A percentile compares a stretch with the other conserved stretches of the same genome.
phyloP scores from a whole-genome alignment of 768 basidiomycete species.

The Leccinum uliginosum region DNA sequence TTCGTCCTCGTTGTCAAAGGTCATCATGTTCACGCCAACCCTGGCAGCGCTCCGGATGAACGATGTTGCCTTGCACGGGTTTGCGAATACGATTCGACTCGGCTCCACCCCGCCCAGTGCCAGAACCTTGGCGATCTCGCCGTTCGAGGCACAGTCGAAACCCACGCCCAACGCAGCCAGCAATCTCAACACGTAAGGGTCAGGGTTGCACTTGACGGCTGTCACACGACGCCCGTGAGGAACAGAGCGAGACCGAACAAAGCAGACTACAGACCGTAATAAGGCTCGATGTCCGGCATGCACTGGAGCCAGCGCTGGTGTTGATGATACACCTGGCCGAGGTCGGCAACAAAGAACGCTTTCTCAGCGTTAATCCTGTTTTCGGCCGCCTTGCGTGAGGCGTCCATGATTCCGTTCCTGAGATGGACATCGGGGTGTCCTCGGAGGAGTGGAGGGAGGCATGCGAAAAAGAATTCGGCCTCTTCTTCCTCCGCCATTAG shows the following conservation, averaged over 20 bases:
- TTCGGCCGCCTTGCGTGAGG: slow-evolving; percentile 46
- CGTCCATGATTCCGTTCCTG: slow-evolving; percentile 70
- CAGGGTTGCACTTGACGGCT: slow-evolving; percentile 99
- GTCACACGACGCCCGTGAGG: slow-evolving; percentile 21
- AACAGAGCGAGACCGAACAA: slow-evolving; percentile 20
- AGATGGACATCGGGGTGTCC: slow-evolving; percentile 75
- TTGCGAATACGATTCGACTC: slow-evolving; percentile 90
- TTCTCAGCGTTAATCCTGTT: slow-evolving; percentile 76
- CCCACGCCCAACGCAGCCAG: slow-evolving; percentile 87
- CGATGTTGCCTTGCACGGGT: slow-evolving; percentile 96
- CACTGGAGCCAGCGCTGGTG: slow-evolving; percentile 75
- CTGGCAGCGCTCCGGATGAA: slow-evolving; percentile 85
- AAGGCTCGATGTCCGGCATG: slow-evolving; percentile 86
- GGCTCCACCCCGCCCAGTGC: slow-evolving; percentile 70
- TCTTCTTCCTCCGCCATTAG: slow-evolving; percentile 31
- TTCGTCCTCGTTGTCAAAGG: slow-evolving; percentile 97
- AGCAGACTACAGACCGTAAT: slow-evolving; percentile 66
- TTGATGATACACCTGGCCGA: slow-evolving; percentile 81
- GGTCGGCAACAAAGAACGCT: slow-evolving; percentile 96
- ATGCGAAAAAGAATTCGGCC: slow-evolving; percentile 51
- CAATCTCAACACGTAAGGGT: slow-evolving; percentile 88
- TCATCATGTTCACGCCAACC: slow-evolving; percentile 86
- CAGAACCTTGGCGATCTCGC: slow-evolving; percentile 83
- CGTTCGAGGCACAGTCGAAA: slow-evolving; percentile 96
- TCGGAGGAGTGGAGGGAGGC: slow-evolving; percentile 59